Base-by-base conservation (phyloP, 2,329 filamentous ascomycete genomes). In the Tolypocladium tropicale region DNA sequence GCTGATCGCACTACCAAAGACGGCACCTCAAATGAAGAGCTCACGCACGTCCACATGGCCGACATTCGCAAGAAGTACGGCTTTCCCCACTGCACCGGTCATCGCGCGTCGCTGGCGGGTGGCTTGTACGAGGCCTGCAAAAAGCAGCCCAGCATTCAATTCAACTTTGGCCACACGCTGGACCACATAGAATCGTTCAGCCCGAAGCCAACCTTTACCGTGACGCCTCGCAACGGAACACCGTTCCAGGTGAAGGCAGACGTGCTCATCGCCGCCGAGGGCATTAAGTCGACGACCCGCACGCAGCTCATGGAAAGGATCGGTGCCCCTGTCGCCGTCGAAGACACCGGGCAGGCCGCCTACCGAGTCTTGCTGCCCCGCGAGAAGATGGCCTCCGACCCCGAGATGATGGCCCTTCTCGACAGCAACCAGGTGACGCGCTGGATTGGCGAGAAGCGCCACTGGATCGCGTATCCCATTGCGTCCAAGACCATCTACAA, bases 401-500 rank as follows among this genome's bases (percentile, higher is more conserved):
- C 87, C 0, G 86, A 89, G 63, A 76, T 91, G 59, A 74, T 85
- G 54, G 77, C 73, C n/a, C 77, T 91, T 11, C 76, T 92, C 25
- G 82, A 89, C 61, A 76, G 78, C 48, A 81, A 90, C 63, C 76
- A 79, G 52, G 87, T 87, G 3, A 85, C 84, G 41, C 80, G 89
- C 53, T 92, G 88, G 88, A 86, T 92, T 53, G 88, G 88, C 34
- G 83, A 84, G 65, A 81, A 81, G 62, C 79, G 86, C 1, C 89
- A 92, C 69, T 87, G 90, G 68, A 89, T 92, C 62, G 86, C 86
- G 0, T 93, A 92, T 67, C 84, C 88, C 0, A 84, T 93, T 48
- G 78, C 81, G 59, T 80, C 78, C 65, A 83, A 89, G 64, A 77
- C 76, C 37, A 78, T 85, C 62, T 86, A 85, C 72, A 86, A 86